These are phyloP conservation scores for Canavalia gladiata DNA, from an alignment of 306 rosid genomes.

Conservation along the genomic window DNA sequence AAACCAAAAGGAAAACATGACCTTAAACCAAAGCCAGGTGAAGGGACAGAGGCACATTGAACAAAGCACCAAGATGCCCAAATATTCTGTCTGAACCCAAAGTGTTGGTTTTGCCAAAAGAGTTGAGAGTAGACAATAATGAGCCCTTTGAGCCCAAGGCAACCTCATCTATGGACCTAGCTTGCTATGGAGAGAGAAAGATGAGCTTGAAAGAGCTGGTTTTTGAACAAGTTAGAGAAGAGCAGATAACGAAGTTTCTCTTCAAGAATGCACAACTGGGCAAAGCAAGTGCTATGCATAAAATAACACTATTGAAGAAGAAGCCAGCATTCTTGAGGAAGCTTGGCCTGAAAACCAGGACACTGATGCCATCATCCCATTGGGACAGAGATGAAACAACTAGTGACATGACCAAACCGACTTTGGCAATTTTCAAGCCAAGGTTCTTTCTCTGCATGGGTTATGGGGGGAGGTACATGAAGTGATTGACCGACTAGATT, in stretches of 20 bases:
- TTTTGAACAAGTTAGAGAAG: slow-evolving; percentile 29
- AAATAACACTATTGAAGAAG: slow-evolving; percentile 32
- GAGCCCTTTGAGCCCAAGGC: not conserved
- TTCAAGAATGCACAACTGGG: slow-evolving; percentile 26
- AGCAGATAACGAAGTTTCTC: slow-evolving; percentile 42
- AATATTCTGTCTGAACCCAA: slow-evolving; percentile 54
- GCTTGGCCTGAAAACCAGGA: slow-evolving; percentile 41
- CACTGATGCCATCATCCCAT: not conserved
- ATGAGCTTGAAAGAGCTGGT: slow-evolving; percentile 27
- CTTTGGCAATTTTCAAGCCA: slow-evolving; percentile 39
- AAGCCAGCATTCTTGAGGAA: slow-evolving; percentile 54
- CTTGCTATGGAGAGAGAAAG: slow-evolving; percentile 37
- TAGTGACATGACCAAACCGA: slow-evolving; percentile 39
- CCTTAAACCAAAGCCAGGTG: not conserved
- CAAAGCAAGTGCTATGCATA: slow-evolving; percentile 25
- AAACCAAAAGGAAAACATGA: too few species aligned
- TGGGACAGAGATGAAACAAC: slow-evolving; percentile 32
- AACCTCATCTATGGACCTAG: not conserved
- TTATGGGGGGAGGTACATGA: slow-evolving; percentile 19
- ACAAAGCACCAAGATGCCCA: slow-evolving; percentile 24
- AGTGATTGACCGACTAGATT: slow-evolving; percentile 24
- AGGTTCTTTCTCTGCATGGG: slow-evolving; percentile 58
- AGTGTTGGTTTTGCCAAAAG: slow-evolving; percentile 57
- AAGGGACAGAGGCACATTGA: too few species aligned
- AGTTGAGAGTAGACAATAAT: slow-evolving; percentile 48